Conservation (phyloP, 768 basidiomycete genomes). For the Kwoniella botswanensis region DNA sequence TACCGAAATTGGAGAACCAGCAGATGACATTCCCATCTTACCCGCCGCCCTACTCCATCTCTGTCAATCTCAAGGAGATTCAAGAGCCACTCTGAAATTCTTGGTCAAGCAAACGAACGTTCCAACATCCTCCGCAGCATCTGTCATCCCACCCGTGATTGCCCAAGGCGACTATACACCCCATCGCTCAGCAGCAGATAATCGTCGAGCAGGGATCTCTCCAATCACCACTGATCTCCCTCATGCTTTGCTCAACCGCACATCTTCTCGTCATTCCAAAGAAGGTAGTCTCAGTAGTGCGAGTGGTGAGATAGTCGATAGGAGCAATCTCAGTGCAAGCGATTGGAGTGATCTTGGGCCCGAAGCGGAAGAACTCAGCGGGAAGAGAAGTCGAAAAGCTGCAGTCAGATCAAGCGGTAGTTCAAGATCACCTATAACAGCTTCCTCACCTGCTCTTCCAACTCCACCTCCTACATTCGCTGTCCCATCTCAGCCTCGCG, state of each 20-base stretch:
- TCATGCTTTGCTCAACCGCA: slow-evolving; percentile 18
- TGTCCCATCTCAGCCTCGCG: slow-evolving; percentile 9
- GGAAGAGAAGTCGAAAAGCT: not conserved
- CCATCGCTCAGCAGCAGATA: slow-evolving; percentile 20
- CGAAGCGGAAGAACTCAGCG: slow-evolving; percentile 26
- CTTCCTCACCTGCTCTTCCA: slow-evolving; percentile 27
- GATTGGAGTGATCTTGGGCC: slow-evolving; percentile 40
- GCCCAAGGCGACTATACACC: slow-evolving; percentile 23
- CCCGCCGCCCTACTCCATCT: slow-evolving; percentile 74
- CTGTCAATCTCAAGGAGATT: slow-evolving; percentile 74
- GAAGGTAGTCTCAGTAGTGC: slow-evolving; percentile 50
- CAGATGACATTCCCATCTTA: slow-evolving; percentile 73
- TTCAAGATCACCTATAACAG: slow-evolving; percentile 36
- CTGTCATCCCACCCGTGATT: slow-evolving; percentile 66
- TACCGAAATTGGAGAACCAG: slow-evolving; percentile 81
- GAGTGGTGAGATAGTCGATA: slow-evolving; percentile 43
- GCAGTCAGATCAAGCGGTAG: slow-evolving; percentile 28
- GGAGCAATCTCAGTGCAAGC: slow-evolving; percentile 27
- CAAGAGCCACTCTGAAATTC: slow-evolving; percentile 80
- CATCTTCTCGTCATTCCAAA: slow-evolving; percentile 48
- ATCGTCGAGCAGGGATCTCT: slow-evolving; percentile 27
- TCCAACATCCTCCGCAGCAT: slow-evolving; percentile 65
- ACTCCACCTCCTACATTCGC: slow-evolving; percentile 23
- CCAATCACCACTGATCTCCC: slow-evolving; percentile 37
- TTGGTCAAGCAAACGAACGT: slow-evolving; percentile 67